Evolutionary conservation across 108 stramenopile species (phyloP), one percentile per base, ranked within the genome.

Genomic region (Conticribra weissflogii): DNA sequence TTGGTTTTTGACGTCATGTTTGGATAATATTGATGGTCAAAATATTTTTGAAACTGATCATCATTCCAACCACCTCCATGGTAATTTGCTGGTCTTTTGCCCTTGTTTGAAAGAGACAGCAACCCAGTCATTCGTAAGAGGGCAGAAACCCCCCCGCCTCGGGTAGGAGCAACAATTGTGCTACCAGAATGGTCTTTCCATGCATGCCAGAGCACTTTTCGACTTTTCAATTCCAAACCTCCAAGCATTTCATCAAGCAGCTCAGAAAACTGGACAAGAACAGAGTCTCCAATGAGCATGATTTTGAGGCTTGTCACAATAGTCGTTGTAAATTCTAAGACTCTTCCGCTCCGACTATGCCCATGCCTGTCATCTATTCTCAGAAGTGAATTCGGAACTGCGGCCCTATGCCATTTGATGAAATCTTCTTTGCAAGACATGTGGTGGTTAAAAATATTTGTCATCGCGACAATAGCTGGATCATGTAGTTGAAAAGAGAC

Each of bases 51-150:
- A 15, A 63, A 50, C 3, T 73, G 52, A 2, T 15, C 12, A 29
- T n/a, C 53, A 24, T n/a, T 61, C 81, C 81, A 82, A 45, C 81
- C 81, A 29, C 81, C 81, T 1, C 81, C 75, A 17, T 2, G 12
- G 18, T 0, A 23, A 50, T 77, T 78, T 8, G 72, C 45, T 9
- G 71, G 63, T 46, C 59, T 36, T 47, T 63, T 67, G 0, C 69
- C 69, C 30, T 62, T 31, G 1, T 8, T 46, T 19, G 12, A 19
- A 14, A 14, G 36, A 16, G 52, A 45, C 53, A 82, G 54, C 32
- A 77, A 45, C 8, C 75, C 75, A 22, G 70, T 76, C 44, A 81
- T 72, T 28, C 75, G 32, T 75, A 74, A 81, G 8, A 47, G 46
- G 18, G 70, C 75, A 0, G 59, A 33, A 1, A 65, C 70, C 17